Conservation (phyloP, 768 basidiomycete genomes). For the Boletellus sp. region DNA sequence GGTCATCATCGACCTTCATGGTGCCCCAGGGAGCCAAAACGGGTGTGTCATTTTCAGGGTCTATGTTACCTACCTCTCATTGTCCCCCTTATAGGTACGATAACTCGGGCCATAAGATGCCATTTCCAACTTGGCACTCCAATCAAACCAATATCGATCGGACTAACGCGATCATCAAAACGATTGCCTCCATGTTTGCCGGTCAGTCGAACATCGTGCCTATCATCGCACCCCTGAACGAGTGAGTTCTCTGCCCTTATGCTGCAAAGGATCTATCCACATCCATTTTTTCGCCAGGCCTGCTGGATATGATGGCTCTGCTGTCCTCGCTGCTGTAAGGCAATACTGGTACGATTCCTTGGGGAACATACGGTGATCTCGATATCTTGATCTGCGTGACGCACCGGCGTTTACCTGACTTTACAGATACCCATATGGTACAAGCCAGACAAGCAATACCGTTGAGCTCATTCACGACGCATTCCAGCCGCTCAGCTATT, state of each 20-base stretch:
- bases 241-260: slow-evolving; percentile 41
- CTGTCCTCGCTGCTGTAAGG: slow-evolving; percentile 45
- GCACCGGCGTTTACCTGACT: slow-evolving; percentile 1
- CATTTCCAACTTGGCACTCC: slow-evolving; percentile 67
- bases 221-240: slow-evolving; percentile 74
- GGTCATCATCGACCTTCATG: slow-evolving; percentile 76
- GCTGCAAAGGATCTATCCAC: too few relatives aligned
- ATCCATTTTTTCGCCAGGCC: slow-evolving; percentile 43
- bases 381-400: not conserved
- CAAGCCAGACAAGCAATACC: slow-evolving; percentile 48
- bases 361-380: slow-evolving; percentile 59
- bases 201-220: slow-evolving; percentile 53
- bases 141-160: slow-evolving; percentile 62
- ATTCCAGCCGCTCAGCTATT: slow-evolving; percentile 70
- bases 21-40: slow-evolving; percentile 83
- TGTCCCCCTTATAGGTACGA: slow-evolving; percentile 52
- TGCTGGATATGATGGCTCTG: slow-evolving; percentile 59
- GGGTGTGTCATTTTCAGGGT: slow-evolving; percentile 42
- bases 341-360: slow-evolving; percentile 77
- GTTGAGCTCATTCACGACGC: slow-evolving; percentile 74
- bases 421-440: slow-evolving; percentile 40
- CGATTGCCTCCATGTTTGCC: slow-evolving; percentile 57
- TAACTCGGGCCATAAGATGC: slow-evolving; percentile 68
- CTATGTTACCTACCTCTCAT: slow-evolving; percentile 1
- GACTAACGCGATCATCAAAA: slow-evolving; percentile 62